A percentile compares a stretch with the other conserved stretches of the same genome.
Evolutionary conservation across 345 rosid species (phyloP).

Genomic region (Boechera retrofracta): DNA sequence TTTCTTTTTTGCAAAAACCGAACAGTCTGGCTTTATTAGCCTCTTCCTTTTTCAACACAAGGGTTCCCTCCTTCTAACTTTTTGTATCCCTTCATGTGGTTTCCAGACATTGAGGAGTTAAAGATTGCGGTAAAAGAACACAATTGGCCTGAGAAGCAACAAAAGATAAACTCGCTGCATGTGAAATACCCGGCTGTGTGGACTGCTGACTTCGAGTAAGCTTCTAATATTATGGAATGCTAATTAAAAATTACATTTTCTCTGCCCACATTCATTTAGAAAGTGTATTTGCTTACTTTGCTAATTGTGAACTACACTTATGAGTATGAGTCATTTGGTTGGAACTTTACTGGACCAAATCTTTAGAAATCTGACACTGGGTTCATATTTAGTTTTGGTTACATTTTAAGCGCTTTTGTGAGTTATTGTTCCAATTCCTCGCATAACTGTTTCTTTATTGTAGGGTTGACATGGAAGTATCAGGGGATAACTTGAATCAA

Average conservation of each 20-base stretch:
- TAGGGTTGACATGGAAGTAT: constrained; percentile 54
- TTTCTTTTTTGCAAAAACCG: constrained; percentile 3
- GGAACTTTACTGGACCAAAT: constrained; percentile 8
- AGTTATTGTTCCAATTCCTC: constrained; percentile 23
- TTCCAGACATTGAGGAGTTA: constrained; percentile 80
- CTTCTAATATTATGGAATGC: constrained; percentile 19
- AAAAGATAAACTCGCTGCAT: constrained; percentile 66
- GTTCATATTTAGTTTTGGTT: constrained; percentile 24
- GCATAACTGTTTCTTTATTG: constrained; percentile 40
- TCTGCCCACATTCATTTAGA: constrained; percentile 10
- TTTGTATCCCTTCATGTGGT: constrained; percentile 30
- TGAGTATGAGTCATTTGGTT: constrained; percentile 30
- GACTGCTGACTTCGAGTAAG: constrained; percentile 64
- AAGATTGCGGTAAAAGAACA: constrained; percentile 66
- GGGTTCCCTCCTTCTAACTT: constrained; percentile 28
- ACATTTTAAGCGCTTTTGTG: constrained; percentile 15
- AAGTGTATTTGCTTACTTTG: constrained; percentile 18
- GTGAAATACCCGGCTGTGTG: constrained; percentile 66
- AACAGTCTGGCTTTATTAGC: constrained; percentile 23
- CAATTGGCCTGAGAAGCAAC: constrained; percentile 74
- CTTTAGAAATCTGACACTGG: constrained; percentile 1
- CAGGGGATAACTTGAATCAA: constrained; percentile 51
- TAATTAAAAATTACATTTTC: constrained; percentile 3
- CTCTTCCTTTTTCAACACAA: constrained; percentile 23
- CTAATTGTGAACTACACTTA: background rate